Evolutionary conservation across 345 rosid genomes (phyloP), one percentile per base, ranked within the genome.

Genomic region (Gossypium raimondii): DNA sequence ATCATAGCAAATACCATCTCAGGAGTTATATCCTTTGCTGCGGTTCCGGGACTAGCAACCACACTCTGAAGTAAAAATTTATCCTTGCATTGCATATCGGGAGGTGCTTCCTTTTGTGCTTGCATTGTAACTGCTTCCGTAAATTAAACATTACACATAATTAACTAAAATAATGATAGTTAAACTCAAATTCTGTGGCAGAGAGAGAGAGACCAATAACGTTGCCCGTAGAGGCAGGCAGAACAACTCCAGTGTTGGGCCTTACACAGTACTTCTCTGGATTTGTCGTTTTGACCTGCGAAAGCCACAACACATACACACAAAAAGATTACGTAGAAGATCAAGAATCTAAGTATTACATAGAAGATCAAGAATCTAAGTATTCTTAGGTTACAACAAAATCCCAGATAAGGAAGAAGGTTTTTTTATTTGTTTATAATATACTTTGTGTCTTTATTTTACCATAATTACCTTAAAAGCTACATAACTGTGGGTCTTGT

Each of bases 201-300:
- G 59, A 66, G 44, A 41, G 55, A 67, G 51, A 82, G 60, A 71
- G 60, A 93, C 97, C 98, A 79, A 80, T 73, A 56, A 90, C 91
- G 82, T 90, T 92, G 72, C 93, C 85, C 14, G 96, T 77, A 55
- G 92, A 82, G 86, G 92, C 76, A 4, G 98, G 98, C 78, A 69
- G 79, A 58, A 93, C 89, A 74, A 90, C 89, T 65, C 97, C 98
- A 73, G 93, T 87, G 73, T 91, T 91, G 25, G 97, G 98, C 79
- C 93, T 86, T 38, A 91, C 91, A 52, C 92, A 90, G 66, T 89
- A 93, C 86, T 93, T 93, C 85, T 89, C 91, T 7, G 98, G 98
- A 81, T 92, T 93, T 68, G 98, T 93, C 10, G 98, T 91, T 80
- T 86, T 93, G 55, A 90, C 92, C 97, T 89, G 75, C 74, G 73